Evolutionary conservation across 352 stramenopile genomes (phyloP), one percentile per base, ranked within the genome.

Genomic region (Hyaloperonospora arabidopsidis): DNA sequence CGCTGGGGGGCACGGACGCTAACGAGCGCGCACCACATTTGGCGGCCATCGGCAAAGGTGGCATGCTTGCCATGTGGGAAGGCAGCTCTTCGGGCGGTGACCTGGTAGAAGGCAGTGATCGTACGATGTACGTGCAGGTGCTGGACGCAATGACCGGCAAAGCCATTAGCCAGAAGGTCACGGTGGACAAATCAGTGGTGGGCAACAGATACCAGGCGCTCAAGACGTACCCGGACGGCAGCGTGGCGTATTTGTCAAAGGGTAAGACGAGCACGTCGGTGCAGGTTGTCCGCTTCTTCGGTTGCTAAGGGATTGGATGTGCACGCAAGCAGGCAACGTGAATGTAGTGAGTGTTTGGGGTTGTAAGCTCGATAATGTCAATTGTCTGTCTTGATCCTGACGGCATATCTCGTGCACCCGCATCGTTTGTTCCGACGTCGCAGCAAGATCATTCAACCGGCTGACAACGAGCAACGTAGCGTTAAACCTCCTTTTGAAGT

Each of bases 161-260:
- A 17, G 40, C 67, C 21, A 68, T 84, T 53, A 80, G 76, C 48
- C 57, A 67, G 1, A 72, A 70, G 17, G 63, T 74, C 32, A 72
- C 65, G 17, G 64, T 86, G 15, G 70, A 71, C 40, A 63, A 54
- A 11, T 58, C 58, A 10, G 64, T 84, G 43, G 56, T 70, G 45
- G 76, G 76, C 54, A 86, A 87, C 57, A 67, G 74, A 11, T 86
- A 83, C 67, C 74, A 84, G 62, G 76, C 71, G 29, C 62, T 86
- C 50, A 79, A 74, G 45, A 54, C 50, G 29, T 81, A 62, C 57
- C 65, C 71, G 18, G 70, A 86, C 39, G 72, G 75, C 38, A 74
- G 59, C 3, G 72, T 83, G 6, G 75, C 68, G 11, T 81, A 83
- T 61, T 29, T 83, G 45, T 77, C 70, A 28, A 80, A 73, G 61